Conservation (phyloP, 2,329 filamentous ascomycete species). For the Blastomyces silverae region DNA sequence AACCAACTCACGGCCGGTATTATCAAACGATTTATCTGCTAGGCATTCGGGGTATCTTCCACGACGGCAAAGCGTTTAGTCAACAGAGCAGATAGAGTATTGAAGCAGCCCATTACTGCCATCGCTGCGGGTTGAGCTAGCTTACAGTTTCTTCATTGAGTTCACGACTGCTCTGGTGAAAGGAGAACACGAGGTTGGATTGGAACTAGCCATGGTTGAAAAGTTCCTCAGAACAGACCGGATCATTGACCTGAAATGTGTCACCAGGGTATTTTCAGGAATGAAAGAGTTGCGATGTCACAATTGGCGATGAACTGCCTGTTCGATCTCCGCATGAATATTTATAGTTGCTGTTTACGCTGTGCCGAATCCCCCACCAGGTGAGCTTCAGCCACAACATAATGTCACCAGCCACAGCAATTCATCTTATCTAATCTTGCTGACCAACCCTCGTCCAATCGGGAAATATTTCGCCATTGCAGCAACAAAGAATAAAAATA, state of each 20-base stretch:
- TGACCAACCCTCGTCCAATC: background rate
- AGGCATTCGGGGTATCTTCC: constrained; percentile 77
- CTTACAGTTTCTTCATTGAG: constrained; percentile 73
- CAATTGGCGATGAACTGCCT: background rate
- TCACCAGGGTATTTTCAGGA: background rate
- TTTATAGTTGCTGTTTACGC: too few relatives aligned
- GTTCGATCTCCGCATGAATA: background rate
- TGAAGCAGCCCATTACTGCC: background rate
- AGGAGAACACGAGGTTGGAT: constrained; percentile 43
- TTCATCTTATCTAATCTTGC: background rate
- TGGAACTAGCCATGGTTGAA: constrained; percentile 19
- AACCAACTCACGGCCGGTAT: constrained; percentile 63
- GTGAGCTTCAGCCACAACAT: constrained; percentile 12
- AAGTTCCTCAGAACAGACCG: constrained; percentile 14
- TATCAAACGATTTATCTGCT: constrained; percentile 88
- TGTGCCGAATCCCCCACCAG: too few relatives aligned
- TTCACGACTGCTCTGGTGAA: constrained; percentile 64
- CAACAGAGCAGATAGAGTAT: constrained; percentile 1
- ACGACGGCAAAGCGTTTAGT: constrained; percentile 19
- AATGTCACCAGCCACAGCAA: too few relatives aligned
- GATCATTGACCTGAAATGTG: constrained; percentile 16
- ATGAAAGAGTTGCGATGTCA: background rate
- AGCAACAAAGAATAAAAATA: too few relatives aligned
- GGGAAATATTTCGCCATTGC: too few relatives aligned
- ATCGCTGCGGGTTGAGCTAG: constrained; percentile 34